Conservation (phyloP, 1,284 basidiomycete genomes). For the Ceratobasidium theobromae region DNA sequence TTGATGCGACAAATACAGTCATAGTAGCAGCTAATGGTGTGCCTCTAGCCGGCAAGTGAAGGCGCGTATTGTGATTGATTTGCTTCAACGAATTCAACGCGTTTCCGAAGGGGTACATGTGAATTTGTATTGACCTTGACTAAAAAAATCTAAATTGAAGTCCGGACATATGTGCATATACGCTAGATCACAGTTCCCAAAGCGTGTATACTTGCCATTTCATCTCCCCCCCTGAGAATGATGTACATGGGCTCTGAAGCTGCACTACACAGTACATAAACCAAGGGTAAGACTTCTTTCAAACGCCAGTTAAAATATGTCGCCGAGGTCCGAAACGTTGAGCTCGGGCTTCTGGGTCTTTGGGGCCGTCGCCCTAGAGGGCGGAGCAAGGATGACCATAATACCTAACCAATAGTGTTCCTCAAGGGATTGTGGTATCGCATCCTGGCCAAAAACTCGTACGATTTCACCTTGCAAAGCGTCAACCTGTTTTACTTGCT, state of each 20-base stretch:
- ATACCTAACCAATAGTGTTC: constrained; percentile 5
- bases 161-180: too few relatives aligned
- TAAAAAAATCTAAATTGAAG: too few relatives aligned
- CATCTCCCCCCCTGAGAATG: too few relatives aligned
- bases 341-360: constrained; percentile 13
- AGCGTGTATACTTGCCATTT: too few relatives aligned
- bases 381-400: background rate
- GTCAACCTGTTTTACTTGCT: background rate
- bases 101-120: too few relatives aligned
- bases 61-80: constrained; percentile 75
- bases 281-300: too few relatives aligned
- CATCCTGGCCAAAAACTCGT: background rate
- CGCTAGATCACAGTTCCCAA: too few relatives aligned
- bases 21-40: too few relatives aligned
- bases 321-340: constrained; percentile 1
- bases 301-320: background rate
- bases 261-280: too few relatives aligned
- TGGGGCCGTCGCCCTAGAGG: background rate
- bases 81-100: too few relatives aligned
- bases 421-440: background rate
- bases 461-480: background rate
- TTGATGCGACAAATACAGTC: constrained; percentile 32
- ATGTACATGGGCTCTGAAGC: too few relatives aligned
- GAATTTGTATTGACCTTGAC: too few relatives aligned
- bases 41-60: constrained; percentile 63